Evolutionary conservation across 176 grass and related monocot species (phyloP).

Genomic region (Triticum dicoccoides): DNA sequence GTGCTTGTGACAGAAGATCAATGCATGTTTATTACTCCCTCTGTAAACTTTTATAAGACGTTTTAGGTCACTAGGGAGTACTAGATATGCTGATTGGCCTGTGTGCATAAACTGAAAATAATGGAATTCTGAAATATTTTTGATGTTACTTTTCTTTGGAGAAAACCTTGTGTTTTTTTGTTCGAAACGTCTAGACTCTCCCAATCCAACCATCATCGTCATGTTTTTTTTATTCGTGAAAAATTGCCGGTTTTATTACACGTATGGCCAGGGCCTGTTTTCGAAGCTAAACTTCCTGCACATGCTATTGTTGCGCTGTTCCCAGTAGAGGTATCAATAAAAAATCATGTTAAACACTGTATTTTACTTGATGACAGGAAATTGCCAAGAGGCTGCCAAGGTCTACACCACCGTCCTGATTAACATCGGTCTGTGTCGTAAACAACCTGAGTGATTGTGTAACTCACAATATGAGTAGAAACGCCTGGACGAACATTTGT

Average conservation of each 20-base stretch:
- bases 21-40: too few species aligned
- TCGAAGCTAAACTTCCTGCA: not conserved
- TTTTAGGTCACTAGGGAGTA: too few species aligned
- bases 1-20: not conserved
- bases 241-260: not conserved
- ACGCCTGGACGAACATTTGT: not conserved
- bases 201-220: not conserved
- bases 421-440: not conserved
- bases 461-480: conserved; percentile 13
- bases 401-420: conserved; percentile 27
- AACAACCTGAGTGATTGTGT: not conserved
- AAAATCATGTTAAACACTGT: not conserved
- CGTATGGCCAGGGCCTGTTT: not conserved
- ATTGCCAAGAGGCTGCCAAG: conserved; percentile 34
- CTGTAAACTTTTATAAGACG: too few species aligned
- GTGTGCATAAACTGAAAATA: not conserved
- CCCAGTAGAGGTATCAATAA: not conserved
- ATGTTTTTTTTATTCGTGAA: not conserved
- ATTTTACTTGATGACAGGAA: conserved; percentile 24
- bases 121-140: not conserved
- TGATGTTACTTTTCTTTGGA: not conserved
- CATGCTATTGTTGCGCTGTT: not conserved
- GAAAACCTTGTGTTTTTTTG: not conserved
- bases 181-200: not conserved
- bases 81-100: not conserved